phyloP scores from a whole-genome alignment of 2,329 filamentous ascomycete genomes.

The Neopestalotiopsis rosae region DNA sequence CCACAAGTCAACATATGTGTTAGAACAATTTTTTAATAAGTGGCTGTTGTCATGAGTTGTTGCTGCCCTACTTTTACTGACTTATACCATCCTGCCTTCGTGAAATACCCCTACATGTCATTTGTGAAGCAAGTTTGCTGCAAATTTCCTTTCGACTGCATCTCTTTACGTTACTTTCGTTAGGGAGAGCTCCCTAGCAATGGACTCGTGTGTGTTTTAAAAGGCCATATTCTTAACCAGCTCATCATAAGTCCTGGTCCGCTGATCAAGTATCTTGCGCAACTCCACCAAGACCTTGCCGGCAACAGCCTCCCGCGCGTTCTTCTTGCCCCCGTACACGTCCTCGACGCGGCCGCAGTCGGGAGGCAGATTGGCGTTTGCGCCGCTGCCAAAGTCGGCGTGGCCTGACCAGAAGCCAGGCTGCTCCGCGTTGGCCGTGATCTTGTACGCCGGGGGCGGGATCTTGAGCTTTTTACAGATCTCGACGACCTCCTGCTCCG shows the following conservation, averaged over 20 bases:
- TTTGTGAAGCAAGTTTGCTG: too few relatives aligned
- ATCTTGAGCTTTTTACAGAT: slow-evolving; percentile 2
- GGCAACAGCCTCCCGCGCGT: slow-evolving; percentile 45
- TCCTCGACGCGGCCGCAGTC: slow-evolving; percentile 39
- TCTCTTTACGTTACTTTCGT: too few relatives aligned
- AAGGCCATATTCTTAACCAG: too few relatives aligned
- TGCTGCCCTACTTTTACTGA: too few relatives aligned
- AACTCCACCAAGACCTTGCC: slow-evolving; percentile 45
- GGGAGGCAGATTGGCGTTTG: slow-evolving; percentile 30
- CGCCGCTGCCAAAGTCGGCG: not conserved
- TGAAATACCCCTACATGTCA: too few relatives aligned
- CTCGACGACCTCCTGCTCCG: not conserved
- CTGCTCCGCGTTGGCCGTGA: not conserved
- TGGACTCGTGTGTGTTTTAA: too few relatives aligned
- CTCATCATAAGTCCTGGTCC: not conserved
- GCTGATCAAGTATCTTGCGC: slow-evolving; percentile 25
- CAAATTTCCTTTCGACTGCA: too few relatives aligned
- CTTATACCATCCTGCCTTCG: too few relatives aligned
- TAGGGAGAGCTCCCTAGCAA: too few relatives aligned
- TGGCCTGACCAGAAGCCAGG: slow-evolving; percentile 6
- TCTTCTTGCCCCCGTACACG: slow-evolving; percentile 40
- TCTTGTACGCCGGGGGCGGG: not conserved
- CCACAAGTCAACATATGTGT: not conserved
- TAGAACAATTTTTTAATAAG: too few relatives aligned
- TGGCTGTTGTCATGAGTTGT: too few relatives aligned